A percentile compares a stretch with the other conserved stretches of the same genome.
phyloP scores from a whole-genome alignment of 176 grass and related monocot genomes.

The Tillandsia fasciculata region DNA sequence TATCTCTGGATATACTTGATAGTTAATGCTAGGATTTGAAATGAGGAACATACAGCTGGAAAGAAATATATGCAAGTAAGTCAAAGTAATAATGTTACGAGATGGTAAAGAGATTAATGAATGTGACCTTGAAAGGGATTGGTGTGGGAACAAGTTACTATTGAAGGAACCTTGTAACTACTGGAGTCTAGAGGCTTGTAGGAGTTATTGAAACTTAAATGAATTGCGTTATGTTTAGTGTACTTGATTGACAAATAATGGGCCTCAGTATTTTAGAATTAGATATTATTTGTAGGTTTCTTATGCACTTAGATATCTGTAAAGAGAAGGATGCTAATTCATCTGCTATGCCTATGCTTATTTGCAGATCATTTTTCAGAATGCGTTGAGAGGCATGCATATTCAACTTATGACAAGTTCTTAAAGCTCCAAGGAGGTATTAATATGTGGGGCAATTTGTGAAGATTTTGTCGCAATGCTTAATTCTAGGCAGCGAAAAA shows the following conservation, averaged over 20 bases:
- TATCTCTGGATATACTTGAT: too few relatives aligned
- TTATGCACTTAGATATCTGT: not conserved
- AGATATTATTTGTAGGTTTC: not conserved
- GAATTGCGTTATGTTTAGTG: too few relatives aligned
- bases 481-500: too few relatives aligned
- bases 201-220: too few relatives aligned
- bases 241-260: too few relatives aligned
- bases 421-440: constrained; percentile 69
- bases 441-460: not conserved
- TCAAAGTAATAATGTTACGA: not conserved
- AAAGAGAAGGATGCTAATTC: not conserved
- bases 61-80: not conserved
- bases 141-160: too few relatives aligned
- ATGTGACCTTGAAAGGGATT: not conserved
- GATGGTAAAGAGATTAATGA: not conserved
- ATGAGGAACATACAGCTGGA: too few relatives aligned
- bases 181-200: too few relatives aligned
- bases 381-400: constrained; percentile 95
- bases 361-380: constrained; percentile 93
- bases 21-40: too few relatives aligned
- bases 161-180: too few relatives aligned
- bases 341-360: constrained; percentile 9
- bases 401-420: constrained; percentile 96
- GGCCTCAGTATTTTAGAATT: too few relatives aligned
- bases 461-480: not conserved